Evolutionary conservation across 177 flowering plant genomes (phyloP), one percentile per base, ranked within the genome.

Genomic region (Vitis hybrid): DNA sequence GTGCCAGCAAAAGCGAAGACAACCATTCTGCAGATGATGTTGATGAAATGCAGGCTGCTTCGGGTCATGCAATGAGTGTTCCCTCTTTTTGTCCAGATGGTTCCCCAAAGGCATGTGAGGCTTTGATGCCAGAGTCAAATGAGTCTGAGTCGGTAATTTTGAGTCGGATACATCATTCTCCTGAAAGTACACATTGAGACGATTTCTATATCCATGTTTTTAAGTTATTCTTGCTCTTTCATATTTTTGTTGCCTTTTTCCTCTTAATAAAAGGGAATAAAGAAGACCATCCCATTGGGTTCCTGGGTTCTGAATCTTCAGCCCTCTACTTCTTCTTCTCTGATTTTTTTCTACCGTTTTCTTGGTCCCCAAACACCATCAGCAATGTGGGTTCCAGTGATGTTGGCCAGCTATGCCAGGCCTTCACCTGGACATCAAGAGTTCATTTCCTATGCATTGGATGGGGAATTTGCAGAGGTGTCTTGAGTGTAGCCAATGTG

Each of bases 141-240:
- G 91, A 83, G 84, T 88, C 85, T 72, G 86, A 75, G 74, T 73
- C 73, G 77, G 73, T 76, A 65, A 76, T 70, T 78, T 73, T 75
- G 62, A 76, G 77, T 76, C 85, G 80, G 80, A 82, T 82, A 79
- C 85, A 82, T 76, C 82, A 79, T 78, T 78, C 82, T 69, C 81
- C 84, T 75, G 82, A 82, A 82, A 82, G 73, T 79, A 82, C 85
- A 79, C 82, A 79, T 82, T 82, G 81, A 82, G 70, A 82, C 82
- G 73, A 72, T 33, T 77, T 65, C 13, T 55, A 33, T 78, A 55
- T 70, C 62, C 55, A 48, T 69, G 72, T 51, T 6, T 61, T 66
- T 71, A 55, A 51, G 45, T 73, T 62, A 53, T 49, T 58, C 14
- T 33, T 52, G 50, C 58, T 60, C 52, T 39, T 62, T 1, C 5